Conservation (phyloP, 2,329 filamentous ascomycete species). For the Fusarium veterinarium region DNA sequence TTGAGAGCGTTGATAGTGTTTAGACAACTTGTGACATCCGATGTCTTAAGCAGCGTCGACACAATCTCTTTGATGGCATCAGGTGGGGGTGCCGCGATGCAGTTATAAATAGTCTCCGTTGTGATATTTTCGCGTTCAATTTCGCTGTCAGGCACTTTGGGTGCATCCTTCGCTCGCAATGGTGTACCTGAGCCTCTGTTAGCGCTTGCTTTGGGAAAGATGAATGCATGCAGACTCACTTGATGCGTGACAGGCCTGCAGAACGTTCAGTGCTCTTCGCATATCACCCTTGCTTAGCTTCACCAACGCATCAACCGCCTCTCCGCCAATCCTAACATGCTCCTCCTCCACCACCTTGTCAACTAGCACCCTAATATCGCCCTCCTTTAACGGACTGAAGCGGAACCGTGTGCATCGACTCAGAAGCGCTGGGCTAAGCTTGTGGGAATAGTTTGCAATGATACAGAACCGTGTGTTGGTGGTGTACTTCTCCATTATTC, state of each 20-base stretch:
- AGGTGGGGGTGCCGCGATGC: constrained; percentile 94
- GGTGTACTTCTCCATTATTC: constrained; percentile 99
- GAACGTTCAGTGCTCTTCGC: constrained; percentile 91
- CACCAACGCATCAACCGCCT: constrained; percentile 86
- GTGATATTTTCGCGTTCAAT: constrained; percentile 83
- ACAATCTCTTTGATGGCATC: constrained; percentile 87
- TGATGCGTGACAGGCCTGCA: constrained; percentile 96
- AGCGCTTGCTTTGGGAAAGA: neutral
- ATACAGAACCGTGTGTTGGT: constrained; percentile 98
- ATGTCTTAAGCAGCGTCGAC: constrained; percentile 82
- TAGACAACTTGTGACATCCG: constrained; percentile 90
- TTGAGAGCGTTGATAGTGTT: constrained; percentile 91
- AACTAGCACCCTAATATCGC: constrained; percentile 85
- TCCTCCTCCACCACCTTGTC: constrained; percentile 92
- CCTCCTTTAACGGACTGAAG: constrained; percentile 92
- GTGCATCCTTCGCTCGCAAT: constrained; percentile 68
- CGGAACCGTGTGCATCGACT: constrained; percentile 95
- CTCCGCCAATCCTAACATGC: constrained; percentile 81
- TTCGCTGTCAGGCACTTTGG: constrained; percentile 70
- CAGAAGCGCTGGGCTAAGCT: constrained; percentile 90
- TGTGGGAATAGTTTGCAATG: constrained; percentile 99
- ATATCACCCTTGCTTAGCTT: constrained; percentile 94
- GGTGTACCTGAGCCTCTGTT: constrained; percentile 67
- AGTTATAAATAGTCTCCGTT: constrained; percentile 95
- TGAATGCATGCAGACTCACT: constrained; percentile 64